These are phyloP conservation scores for Boeremia lycopersici DNA, from an alignment of 2,329 filamentous ascomycete species.

Conservation along the genomic window DNA sequence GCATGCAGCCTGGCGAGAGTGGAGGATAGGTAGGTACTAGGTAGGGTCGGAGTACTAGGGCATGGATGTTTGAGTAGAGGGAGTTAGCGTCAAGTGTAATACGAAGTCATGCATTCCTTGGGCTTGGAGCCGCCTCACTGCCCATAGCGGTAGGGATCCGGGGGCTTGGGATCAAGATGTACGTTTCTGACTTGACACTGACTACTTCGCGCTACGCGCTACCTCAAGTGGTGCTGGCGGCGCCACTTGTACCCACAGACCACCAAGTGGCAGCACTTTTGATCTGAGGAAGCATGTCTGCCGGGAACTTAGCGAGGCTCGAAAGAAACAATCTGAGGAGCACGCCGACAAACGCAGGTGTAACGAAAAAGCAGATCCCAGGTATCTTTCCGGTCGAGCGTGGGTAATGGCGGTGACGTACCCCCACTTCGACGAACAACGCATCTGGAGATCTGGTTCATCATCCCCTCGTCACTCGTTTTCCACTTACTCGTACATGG, in stretches of 20 bases:
- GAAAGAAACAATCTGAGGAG: conserved; percentile 38
- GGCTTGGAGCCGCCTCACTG: conserved; percentile 36
- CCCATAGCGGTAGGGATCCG: conserved; percentile 44
- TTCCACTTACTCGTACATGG: conserved; percentile 29
- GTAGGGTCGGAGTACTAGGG: conserved; percentile 35
- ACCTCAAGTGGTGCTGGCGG: conserved; percentile 43
- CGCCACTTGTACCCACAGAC: conserved; percentile 46
- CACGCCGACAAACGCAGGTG: conserved; percentile 30
- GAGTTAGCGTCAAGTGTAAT: conserved; percentile 41
- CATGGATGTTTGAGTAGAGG: conserved; percentile 42
- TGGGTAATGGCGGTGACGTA: conserved; percentile 42
- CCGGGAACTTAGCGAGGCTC: conserved; percentile 34
- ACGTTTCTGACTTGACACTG: conserved; percentile 34
- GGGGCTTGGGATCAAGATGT: conserved; percentile 41
- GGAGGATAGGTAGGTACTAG: conserved; percentile 35
- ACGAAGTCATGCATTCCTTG: conserved; percentile 42
- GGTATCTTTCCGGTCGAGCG: conserved; percentile 20
- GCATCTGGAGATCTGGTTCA: conserved; percentile 26
- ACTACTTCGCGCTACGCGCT: conserved; percentile 32
- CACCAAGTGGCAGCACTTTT: conserved; percentile 33
- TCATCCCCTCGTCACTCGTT: conserved; percentile 31
- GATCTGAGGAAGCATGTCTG: conserved; percentile 38
- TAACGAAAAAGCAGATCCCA: conserved; percentile 37
- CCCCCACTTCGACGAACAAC: conserved; percentile 32
- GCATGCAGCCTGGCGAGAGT: conserved; percentile 41